These are phyloP conservation scores for Lepidium didymum DNA, from an alignment of 345 rosid genomes.

Conservation along the genomic window DNA sequence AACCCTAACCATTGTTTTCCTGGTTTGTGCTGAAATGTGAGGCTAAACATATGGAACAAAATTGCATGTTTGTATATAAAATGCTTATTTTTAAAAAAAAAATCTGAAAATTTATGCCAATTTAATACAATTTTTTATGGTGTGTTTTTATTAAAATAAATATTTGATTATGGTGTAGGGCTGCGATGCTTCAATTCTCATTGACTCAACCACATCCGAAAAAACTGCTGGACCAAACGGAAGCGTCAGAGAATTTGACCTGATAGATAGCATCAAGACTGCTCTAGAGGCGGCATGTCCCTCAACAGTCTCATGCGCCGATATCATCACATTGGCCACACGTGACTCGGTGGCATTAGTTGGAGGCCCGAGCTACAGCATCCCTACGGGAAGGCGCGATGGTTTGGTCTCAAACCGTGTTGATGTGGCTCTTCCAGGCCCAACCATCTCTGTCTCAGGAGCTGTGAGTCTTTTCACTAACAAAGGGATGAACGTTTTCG, in stretches of 20 bases:
- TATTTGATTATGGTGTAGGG: conserved; percentile 30
- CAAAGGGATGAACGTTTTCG: conserved; percentile 29
- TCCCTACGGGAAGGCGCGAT: conserved; percentile 62
- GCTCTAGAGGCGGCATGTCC: conserved; percentile 54
- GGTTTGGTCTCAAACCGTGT: conserved; percentile 35
- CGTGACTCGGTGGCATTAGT: conserved; percentile 29
- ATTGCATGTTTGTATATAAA: not conserved
- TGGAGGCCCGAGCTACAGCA: conserved; percentile 37
- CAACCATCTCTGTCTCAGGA: conserved; percentile 36
- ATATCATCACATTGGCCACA: conserved; percentile 30
- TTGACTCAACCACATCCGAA: conserved; percentile 53
- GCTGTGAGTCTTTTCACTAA: conserved; percentile 35
- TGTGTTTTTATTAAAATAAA: not conserved
- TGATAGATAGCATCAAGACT: conserved; percentile 55
- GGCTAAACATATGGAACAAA: not conserved
- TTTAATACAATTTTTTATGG: not conserved
- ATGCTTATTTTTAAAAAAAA: not conserved
- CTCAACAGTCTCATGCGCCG: conserved; percentile 66
- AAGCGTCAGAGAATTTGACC: conserved; percentile 52
- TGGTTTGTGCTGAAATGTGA: too few relatives aligned
- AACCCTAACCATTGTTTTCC: too few relatives aligned
- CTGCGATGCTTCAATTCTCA: conserved; percentile 73
- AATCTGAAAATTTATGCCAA: not conserved
- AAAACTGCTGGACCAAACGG: conserved; percentile 59
- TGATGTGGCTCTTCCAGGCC: conserved; percentile 43